phyloP scores from a whole-genome alignment of 139 green algal species.

The Micractinium sp. region DNA sequence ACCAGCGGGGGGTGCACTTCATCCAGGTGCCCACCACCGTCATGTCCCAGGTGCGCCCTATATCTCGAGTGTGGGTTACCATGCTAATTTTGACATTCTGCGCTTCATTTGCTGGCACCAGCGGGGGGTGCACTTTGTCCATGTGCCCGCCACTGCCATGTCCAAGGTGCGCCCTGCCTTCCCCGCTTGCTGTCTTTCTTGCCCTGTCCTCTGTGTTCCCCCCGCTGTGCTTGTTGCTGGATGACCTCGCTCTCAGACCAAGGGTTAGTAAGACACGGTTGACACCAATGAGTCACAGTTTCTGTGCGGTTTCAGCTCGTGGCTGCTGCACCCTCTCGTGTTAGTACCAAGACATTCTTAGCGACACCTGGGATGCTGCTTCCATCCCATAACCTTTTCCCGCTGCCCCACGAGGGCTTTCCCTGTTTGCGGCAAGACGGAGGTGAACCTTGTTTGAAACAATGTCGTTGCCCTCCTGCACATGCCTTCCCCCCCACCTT shows the following conservation, averaged over 20 bases:
- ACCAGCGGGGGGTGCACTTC: constrained; percentile 97
- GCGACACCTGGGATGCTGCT: too few species aligned
- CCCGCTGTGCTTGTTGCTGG: too few species aligned
- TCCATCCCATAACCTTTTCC: background rate
- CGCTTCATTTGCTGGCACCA: background rate
- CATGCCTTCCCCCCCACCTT: background rate
- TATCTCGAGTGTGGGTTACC: background rate
- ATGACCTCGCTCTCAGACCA: too few species aligned
- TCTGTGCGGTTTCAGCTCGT: background rate
- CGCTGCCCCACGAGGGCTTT: background rate
- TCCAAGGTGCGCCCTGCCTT: too few species aligned
- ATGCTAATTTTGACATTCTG: background rate
- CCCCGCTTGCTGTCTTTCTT: too few species aligned
- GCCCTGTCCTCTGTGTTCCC: too few species aligned
- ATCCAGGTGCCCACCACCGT: constrained; percentile 98
- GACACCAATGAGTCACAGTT: background rate
- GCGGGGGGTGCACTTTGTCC: background rate
- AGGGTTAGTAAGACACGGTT: too few species aligned
- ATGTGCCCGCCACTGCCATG: background rate
- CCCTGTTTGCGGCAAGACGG: background rate
- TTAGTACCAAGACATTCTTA: background rate
- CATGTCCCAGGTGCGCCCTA: constrained; percentile 88
- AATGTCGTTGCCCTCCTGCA: background rate
- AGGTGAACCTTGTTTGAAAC: background rate
- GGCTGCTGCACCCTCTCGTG: background rate